phyloP scores from a whole-genome alignment of 352 stramenopile genomes.

The Phytophthora colocasiae region DNA sequence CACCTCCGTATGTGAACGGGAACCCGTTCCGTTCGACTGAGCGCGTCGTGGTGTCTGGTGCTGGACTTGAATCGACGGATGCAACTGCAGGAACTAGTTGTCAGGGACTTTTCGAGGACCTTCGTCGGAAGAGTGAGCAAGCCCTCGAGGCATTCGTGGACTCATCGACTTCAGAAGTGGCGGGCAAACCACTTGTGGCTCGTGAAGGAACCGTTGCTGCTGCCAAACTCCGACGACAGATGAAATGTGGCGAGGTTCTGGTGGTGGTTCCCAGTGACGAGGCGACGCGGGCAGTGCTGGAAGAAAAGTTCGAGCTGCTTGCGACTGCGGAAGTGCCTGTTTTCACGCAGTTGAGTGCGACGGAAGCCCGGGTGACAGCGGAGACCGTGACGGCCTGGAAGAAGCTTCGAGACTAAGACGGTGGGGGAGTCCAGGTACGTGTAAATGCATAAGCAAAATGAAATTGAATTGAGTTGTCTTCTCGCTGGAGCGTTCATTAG shows the following conservation, averaged over 20 bases:
- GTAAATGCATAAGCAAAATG: slow-evolving; percentile 17
- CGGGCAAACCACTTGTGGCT: slow-evolving; percentile 33
- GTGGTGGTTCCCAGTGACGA: slow-evolving; percentile 58
- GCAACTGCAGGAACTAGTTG: slow-evolving; percentile 24
- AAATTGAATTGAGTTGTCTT: slow-evolving; percentile 6
- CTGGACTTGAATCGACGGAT: background rate
- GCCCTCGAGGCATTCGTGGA: slow-evolving; percentile 64
- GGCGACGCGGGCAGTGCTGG: slow-evolving; percentile 38
- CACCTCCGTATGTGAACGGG: slow-evolving; percentile 65
- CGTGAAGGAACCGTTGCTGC: slow-evolving; percentile 53
- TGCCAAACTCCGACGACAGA: slow-evolving; percentile 57
- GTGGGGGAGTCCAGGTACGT: slow-evolving; percentile 3
- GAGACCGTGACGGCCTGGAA: slow-evolving; percentile 63
- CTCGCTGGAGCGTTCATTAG: slow-evolving; percentile 1
- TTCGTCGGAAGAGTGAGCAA: slow-evolving; percentile 66
- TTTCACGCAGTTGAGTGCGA: slow-evolving; percentile 56
- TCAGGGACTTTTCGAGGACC: slow-evolving; percentile 57
- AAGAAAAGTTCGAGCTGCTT: slow-evolving; percentile 53
- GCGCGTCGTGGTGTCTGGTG: slow-evolving; percentile 40
- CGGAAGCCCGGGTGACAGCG: slow-evolving; percentile 54
- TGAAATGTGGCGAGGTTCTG: slow-evolving; percentile 59
- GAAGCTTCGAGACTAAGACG: slow-evolving; percentile 37
- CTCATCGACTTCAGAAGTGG: slow-evolving; percentile 37
- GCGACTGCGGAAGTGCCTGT: slow-evolving; percentile 55
- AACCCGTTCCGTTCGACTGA: slow-evolving; percentile 72